A percentile compares a stretch with the other conserved stretches of the same genome.
Conservation (phyloP, 2,329 filamentous ascomycete genomes). For the Dactylellina cionopaga region DNA sequence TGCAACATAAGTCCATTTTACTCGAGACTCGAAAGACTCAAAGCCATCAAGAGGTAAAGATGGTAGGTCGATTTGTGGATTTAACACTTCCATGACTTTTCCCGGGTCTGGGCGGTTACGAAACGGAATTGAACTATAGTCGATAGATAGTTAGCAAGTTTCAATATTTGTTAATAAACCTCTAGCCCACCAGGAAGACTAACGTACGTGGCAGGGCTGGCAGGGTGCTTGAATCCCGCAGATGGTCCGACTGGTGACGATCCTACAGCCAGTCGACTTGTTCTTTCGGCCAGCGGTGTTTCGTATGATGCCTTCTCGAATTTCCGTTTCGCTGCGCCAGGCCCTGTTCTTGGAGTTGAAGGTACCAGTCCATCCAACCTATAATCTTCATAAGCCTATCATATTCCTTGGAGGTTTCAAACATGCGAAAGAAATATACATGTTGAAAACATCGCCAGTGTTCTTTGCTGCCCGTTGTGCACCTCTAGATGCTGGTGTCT, state of each 20-base stretch:
- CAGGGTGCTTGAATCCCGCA: conserved; percentile 26
- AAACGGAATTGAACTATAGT: conserved; percentile 71
- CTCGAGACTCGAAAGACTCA: conserved; percentile 71
- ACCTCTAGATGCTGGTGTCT: conserved; percentile 65
- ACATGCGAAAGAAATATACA: conserved; percentile 65
- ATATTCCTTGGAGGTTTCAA: neutral
- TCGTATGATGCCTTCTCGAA: conserved; percentile 60
- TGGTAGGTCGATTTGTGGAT: conserved; percentile 71
- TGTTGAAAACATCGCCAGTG: conserved; percentile 79
- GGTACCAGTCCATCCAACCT: conserved; percentile 76
- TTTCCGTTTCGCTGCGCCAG: conserved; percentile 62
- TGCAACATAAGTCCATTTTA: conserved; percentile 77
- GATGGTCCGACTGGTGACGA: conserved; percentile 53
- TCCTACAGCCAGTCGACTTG: conserved; percentile 55
- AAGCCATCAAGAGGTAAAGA: conserved; percentile 75
- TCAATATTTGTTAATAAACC: conserved; percentile 20
- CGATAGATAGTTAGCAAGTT: neutral
- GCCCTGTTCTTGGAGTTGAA: conserved; percentile 65
- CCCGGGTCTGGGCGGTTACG: conserved; percentile 80
- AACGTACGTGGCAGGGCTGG: conserved; percentile 59
- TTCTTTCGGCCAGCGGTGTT: conserved; percentile 63
- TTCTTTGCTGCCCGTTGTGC: conserved; percentile 69
- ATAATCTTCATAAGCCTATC: conserved; percentile 24
- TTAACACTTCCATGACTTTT: conserved; percentile 83
- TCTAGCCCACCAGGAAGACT: conserved; percentile 53